Percentiles rank a stretch among this genome's conserved stretches.
These are phyloP conservation scores for Suillus brevipes DNA, from an alignment of 768 basidiomycete species.

Conservation along the genomic window DNA sequence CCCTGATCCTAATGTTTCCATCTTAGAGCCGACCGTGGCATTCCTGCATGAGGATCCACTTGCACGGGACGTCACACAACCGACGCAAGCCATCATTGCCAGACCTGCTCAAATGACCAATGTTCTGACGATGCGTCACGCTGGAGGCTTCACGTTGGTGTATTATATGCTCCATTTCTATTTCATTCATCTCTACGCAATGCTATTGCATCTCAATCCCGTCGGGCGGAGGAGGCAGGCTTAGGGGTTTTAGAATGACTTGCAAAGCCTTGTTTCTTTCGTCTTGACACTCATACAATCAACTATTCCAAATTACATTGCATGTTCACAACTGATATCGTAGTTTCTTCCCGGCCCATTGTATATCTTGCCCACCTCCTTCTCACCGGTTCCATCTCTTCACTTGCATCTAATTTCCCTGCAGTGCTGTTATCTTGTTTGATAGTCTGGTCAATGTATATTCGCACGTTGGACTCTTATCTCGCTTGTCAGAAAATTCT, in stretches of 20 bases:
- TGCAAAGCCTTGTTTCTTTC: slow-evolving; percentile 6
- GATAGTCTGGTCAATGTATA: slow-evolving; percentile 17
- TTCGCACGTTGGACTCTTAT: slow-evolving; percentile 12
- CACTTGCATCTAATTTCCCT: slow-evolving; percentile 33
- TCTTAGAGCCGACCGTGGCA: slow-evolving; percentile 29
- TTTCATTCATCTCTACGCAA: slow-evolving; percentile 43
- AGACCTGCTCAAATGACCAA: slow-evolving; percentile 26
- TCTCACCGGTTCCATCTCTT: slow-evolving; percentile 16
- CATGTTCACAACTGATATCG: slow-evolving; percentile 34
- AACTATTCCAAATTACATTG: slow-evolving; percentile 13
- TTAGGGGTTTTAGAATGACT: slow-evolving; percentile 19
- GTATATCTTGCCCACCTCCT: slow-evolving; percentile 26
- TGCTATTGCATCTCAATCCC: slow-evolving; percentile 39
- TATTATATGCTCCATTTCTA: slow-evolving; percentile 46
- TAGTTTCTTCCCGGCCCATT: slow-evolving; percentile 23
- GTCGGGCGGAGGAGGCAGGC: slow-evolving; percentile 29
- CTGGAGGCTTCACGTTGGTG: slow-evolving; percentile 36
- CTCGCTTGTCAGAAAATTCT: background rate
- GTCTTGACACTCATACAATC: slow-evolving; percentile 10
- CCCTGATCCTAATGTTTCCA: slow-evolving; percentile 17
- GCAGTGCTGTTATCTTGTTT: slow-evolving; percentile 21
- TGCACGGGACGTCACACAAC: slow-evolving; percentile 22
- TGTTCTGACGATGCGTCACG: slow-evolving; percentile 33
- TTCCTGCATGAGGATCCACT: slow-evolving; percentile 22
- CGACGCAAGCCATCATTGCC: slow-evolving; percentile 20